These are phyloP conservation scores for Camellia japonica DNA, from an alignment of 148 eudicot genomes.

Conservation along the genomic window DNA sequence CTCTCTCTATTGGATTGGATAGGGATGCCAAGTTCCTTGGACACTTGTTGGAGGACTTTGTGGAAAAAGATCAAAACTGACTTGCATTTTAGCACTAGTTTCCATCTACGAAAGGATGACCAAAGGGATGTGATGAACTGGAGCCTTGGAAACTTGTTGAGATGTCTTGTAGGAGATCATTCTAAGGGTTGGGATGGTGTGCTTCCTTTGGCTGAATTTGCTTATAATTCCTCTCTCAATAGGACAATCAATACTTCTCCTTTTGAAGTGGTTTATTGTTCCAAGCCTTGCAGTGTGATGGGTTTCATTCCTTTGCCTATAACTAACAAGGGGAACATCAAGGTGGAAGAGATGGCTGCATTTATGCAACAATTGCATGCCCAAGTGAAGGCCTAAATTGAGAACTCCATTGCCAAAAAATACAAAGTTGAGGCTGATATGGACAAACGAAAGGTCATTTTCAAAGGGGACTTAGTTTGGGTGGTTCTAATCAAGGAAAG, in stretches of 20 bases:
- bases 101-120: conserved; percentile 4
- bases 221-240: background rate
- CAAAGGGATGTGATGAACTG: background rate
- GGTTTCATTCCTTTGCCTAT: background rate
- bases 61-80: background rate
- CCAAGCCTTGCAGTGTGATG: background rate
- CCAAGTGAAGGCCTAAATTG: background rate
- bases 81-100: background rate
- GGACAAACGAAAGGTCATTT: too few species aligned
- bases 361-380: background rate
- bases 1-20: background rate
- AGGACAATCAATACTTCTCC: background rate
- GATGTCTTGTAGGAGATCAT: background rate
- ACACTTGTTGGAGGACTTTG: background rate
- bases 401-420: background rate
- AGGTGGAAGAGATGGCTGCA: background rate
- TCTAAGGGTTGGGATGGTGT: background rate
- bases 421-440: background rate
- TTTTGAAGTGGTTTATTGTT: background rate
- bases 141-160: background rate
- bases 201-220: background rate
- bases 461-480: background rate
- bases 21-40: background rate
- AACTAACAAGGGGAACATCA: background rate
- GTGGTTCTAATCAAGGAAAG: background rate